These are phyloP conservation scores for Neopestalotiopsis sp. DNA, from an alignment of 2,329 filamentous ascomycete genomes.

Conservation along the genomic window DNA sequence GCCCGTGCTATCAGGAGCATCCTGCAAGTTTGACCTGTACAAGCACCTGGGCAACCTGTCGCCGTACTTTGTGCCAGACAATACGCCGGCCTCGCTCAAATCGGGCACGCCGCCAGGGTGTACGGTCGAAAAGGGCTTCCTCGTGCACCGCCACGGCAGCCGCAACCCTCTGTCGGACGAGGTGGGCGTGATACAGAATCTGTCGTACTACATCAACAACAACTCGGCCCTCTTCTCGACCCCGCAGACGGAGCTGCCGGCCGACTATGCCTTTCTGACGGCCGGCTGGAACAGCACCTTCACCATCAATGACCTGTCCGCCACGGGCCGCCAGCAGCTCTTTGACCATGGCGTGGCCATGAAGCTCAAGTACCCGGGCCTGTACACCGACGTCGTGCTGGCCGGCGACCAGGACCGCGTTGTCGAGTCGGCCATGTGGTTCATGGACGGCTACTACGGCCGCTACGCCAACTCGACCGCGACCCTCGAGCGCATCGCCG, in stretches of 20 bases:
- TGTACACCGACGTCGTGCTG: conserved; percentile 24
- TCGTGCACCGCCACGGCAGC: conserved; percentile 29
- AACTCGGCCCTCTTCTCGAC: conserved; percentile 25
- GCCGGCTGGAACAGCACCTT: conserved; percentile 27
- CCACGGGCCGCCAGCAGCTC: conserved; percentile 26
- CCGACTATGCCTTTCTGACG: conserved; percentile 23
- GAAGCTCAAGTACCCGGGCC: conserved; percentile 23
- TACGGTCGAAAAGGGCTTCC: conserved; percentile 25
- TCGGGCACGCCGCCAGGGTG: conserved; percentile 28
- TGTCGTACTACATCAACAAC: conserved; percentile 26
- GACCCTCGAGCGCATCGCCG: conserved; percentile 18
- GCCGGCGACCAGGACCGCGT: conserved; percentile 28
- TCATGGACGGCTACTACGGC: conserved; percentile 29
- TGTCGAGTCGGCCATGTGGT: conserved; percentile 27
- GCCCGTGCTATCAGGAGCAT: conserved; percentile 2
- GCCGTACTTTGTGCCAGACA: conserved; percentile 27
- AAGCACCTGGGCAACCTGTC: conserved; percentile 28
- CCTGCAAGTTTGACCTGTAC: conserved; percentile 23
- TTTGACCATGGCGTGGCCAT: conserved; percentile 29
- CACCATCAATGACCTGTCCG: conserved; percentile 24
- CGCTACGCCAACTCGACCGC: conserved; percentile 25
- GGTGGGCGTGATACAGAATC: conserved; percentile 22
- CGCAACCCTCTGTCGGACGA: conserved; percentile 26
- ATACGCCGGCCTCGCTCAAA: conserved; percentile 23
- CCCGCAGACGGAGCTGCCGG: conserved; percentile 21